These are phyloP conservation scores for Cetraspora pellucida DNA, from an alignment of 192 early-diverging fungal genomes.

Conservation along the genomic window DNA sequence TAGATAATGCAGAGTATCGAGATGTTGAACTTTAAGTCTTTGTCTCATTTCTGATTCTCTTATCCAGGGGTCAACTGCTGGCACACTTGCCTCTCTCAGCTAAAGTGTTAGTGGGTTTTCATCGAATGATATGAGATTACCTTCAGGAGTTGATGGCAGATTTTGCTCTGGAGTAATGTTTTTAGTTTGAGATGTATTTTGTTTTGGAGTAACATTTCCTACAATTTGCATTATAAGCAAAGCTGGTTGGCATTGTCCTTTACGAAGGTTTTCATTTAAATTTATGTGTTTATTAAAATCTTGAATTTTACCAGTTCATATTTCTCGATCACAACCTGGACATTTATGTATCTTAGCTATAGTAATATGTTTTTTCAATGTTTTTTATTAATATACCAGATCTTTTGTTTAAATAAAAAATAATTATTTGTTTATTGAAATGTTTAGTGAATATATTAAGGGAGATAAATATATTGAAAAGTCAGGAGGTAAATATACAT, in stretches of 20 bases:
- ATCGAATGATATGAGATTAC: constrained; percentile 26
- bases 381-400: constrained; percentile 19
- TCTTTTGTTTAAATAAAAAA: constrained; percentile 12
- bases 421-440: no score
- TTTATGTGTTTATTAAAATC: constrained; percentile 22
- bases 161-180: not conserved
- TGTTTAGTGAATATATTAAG: no score
- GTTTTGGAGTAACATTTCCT: no score
- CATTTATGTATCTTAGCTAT: constrained; percentile 7
- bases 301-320: constrained; percentile 19
- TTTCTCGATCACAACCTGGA: not conserved
- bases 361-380: not conserved
- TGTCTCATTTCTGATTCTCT: no score
- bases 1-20: no score
- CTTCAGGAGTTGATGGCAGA: not conserved
- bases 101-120: constrained; percentile 10
- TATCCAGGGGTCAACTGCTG: not conserved
- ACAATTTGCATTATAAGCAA: no score
- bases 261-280: constrained; percentile 23
- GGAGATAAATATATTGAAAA: no score
- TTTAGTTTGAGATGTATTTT: no score
- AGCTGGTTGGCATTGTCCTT: no score
- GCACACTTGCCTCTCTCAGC: not conserved
- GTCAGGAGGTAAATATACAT: no score
- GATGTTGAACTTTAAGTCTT: no score